Evolutionary conservation across 768 basidiomycete genomes (phyloP), one percentile per base, ranked within the genome.

Genomic region (Podaxis sp.): DNA sequence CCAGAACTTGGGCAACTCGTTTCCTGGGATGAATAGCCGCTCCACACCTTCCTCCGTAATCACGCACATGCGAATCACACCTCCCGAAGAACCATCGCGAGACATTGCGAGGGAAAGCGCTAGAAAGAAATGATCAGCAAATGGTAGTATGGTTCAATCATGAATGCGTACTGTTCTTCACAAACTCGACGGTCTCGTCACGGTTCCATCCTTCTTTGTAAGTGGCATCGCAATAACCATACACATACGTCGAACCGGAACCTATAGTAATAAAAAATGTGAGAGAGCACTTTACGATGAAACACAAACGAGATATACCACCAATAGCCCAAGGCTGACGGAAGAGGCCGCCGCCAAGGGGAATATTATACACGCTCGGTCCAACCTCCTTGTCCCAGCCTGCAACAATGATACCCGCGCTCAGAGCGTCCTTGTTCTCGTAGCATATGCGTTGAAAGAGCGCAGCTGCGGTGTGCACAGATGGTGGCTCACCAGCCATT

Each of bases 181-280:
- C 96, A 71, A 99, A 99, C 40, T 96, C 82, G 60, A 99, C 78
- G 0, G 95, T 97, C 77, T 98, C 87, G 41, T 95, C 93, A 67
- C 84, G 84, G 6, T 85, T 87, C 95, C 93, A 96, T 15, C 91
- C 93, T 30, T 98, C 96, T 75, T 87, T 78, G 73, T 91, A 99
- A 28, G 95, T 98, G n/a, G 97, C 95, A 74, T 99, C 97, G 69
- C 97, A 99, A 78, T 98, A 99, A 57, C 96, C 97, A 72, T 99
- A 99, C 11, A 99, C 95, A 73, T 99, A 99, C 7, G 95, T 95
- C 40, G 95, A 97, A 7, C 97, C 97, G 56, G 95, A 96, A 26
- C 94, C 91, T 94, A 66, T 13, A 2, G 20, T 56, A 48, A 33
- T 17, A 37, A 60, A 64, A 56, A 49, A 56, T 37, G 28, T 60